Base-by-base conservation (phyloP, 768 basidiomycete genomes). In the Kwoniella shandongensis region DNA sequence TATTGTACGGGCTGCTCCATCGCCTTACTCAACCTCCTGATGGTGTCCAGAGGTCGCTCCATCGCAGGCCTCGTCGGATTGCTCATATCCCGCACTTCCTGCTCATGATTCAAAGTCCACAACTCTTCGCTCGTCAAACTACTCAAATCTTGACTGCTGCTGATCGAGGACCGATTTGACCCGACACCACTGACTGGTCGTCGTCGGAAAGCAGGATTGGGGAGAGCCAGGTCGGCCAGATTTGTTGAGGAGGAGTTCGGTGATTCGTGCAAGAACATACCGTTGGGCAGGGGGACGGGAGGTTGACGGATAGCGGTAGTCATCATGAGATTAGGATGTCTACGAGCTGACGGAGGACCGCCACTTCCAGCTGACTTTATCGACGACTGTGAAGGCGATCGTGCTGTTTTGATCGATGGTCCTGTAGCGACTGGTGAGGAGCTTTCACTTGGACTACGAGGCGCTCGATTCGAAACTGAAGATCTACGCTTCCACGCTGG, bases 11-110 rank as follows among this genome's bases (percentile, higher is more conserved):
- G 30, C 11, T 53, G 26, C 18, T 62, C 60, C 26, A 62, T 35
- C 22, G 58, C 29, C 46, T 59, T 72, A 41, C 69, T 71, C 56
- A 72, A 53, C 23, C 72, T 42, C 42, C 68, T 49, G 4, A 73
- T 57, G 10, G 75, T 76, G 50, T 75, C 71, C 25, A 76, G 42
- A 8, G 75, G 75, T 50, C 70, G 53, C 57, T 76, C 75, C 25
- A 53, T 57, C n/a, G 67, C 64, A 42, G 61, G 57, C 12, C 68
- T 52, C 35, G 51, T 56, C 1, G 75, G 75, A 59, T 76, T 76
- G 42, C 66, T 69, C 63, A 69, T 41, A 63, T 76, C 75, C 18
- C 71, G 67, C 11, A 55, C 40, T 13, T 62, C 58, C 32, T 48
- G 46, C 23, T 57, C 61, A 2, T 54, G 51, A 35, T 59, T 66